These are phyloP conservation scores for Chlamydomonas schloesseri DNA, from an alignment of 139 green algal genomes.

Conservation along the genomic window DNA sequence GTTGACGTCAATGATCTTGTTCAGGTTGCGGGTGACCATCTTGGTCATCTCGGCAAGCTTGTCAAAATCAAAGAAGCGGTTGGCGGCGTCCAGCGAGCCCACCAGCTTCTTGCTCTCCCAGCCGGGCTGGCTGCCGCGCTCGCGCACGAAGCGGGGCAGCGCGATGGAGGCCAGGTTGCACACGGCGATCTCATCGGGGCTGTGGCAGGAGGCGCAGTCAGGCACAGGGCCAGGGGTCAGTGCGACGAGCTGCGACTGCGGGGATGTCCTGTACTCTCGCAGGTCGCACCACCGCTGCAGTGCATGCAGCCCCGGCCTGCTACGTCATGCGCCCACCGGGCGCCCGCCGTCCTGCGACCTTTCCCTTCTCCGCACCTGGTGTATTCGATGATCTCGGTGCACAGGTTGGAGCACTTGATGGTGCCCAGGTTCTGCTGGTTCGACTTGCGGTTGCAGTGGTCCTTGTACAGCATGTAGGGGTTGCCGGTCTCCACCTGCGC, in stretches of 20 bases:
- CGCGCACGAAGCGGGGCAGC: constrained; percentile 86
- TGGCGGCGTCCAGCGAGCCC: constrained; percentile 81
- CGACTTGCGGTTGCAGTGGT: constrained; percentile 94
- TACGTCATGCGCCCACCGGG: too few relatives aligned
- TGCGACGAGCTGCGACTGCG: too few relatives aligned
- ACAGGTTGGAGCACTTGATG: constrained; percentile 99
- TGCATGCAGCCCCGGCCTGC: too few relatives aligned
- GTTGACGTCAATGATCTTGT: constrained; percentile 99
- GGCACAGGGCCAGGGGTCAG: background rate
- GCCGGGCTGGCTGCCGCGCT: constrained; percentile 53
- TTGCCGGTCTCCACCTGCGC: constrained; percentile 99
- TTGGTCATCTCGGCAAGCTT: constrained; percentile 79
- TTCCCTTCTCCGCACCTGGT: constrained; percentile 55
- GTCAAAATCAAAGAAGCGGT: constrained; percentile 91
- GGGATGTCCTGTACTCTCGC: too few relatives aligned
- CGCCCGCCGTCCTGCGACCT: too few relatives aligned
- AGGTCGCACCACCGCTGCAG: too few relatives aligned
- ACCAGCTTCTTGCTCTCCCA: constrained; percentile 84
- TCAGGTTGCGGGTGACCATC: constrained; percentile 93
- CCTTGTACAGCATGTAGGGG: constrained; percentile 99
- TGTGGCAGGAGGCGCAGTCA: background rate
- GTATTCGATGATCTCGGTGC: constrained; percentile 99
- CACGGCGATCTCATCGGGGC: constrained; percentile 95
- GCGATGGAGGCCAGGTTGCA: constrained; percentile 99
- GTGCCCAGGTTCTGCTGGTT: constrained; percentile 94